Percentiles rank a stretch among this genome's conserved stretches.
These are phyloP conservation scores for Vanrija pseudolonga DNA, from an alignment of 1,284 basidiomycete genomes.

Conservation along the genomic window DNA sequence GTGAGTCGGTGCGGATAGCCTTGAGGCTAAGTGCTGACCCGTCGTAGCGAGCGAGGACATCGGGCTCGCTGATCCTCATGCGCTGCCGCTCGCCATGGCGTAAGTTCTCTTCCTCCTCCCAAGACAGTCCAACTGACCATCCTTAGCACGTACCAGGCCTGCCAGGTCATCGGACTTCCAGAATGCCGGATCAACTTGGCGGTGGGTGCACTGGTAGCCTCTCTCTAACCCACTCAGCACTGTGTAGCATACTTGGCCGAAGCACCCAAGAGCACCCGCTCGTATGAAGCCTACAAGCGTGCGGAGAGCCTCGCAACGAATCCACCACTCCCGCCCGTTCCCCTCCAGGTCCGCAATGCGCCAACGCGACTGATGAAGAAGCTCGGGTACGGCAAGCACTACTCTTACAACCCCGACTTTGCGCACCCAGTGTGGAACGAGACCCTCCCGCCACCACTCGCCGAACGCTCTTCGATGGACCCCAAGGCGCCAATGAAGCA, in stretches of 20 bases:
- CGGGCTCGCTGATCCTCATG: constrained; percentile 69
- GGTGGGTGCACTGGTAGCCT: constrained; percentile 18
- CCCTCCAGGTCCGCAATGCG: constrained; percentile 77
- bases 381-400: constrained; percentile 68
- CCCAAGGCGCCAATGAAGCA: constrained; percentile 21
- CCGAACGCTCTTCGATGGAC: constrained; percentile 36
- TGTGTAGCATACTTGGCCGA: constrained; percentile 77
- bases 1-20: no score
- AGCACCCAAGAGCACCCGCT: constrained; percentile 74
- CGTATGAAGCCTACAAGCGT: constrained; percentile 71
- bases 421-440: constrained; percentile 71
- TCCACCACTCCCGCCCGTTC: constrained; percentile 53
- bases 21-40: no score
- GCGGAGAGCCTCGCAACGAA: constrained; percentile 62
- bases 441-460: constrained; percentile 51
- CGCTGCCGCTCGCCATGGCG: constrained; percentile 71
- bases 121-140: no score
- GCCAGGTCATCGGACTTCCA: constrained; percentile 79
- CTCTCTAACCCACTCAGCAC: constrained; percentile 51
- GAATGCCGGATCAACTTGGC: constrained; percentile 54
- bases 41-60: constrained; percentile 74
- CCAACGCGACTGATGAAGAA: constrained; percentile 78
- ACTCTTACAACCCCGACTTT: constrained; percentile 73
- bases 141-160: constrained; percentile 59
- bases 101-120: no score